Evolutionary conservation across 768 basidiomycete genomes (phyloP), one percentile per base, ranked within the genome.

Genomic region (Phylloporus rhodoxanthus): DNA sequence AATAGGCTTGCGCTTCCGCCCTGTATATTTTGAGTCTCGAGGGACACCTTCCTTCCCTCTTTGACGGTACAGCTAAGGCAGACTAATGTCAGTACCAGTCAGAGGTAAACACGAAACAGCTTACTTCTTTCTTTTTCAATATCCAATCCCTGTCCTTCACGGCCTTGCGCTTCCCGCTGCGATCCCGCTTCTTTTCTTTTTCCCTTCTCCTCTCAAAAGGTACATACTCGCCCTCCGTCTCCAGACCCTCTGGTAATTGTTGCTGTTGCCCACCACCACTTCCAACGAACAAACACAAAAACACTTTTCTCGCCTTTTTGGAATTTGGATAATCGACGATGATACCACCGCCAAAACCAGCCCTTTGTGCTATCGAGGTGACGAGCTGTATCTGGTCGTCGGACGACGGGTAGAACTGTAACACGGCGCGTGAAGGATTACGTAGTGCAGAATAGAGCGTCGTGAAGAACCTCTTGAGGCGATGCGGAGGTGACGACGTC

Each of bases 271-370:
- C 68, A 11, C 80, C 82, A 10, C 80, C 82, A 10, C 82, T 77
- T 26, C 95, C 96, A 4, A 96, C 90, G 66, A 90, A 90, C 48
- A 99, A 71, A 64, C 93, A 94, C 51, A 99, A 63, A 66, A 93
- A 99, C 50, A 97, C 86, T 70, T 98, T 99, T 61, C 79, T 82
- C 19, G 93, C 95, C 68, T 94, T 99, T 60, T 88, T 89, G 0
- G 91, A 94, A 69, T 97, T 96, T 1, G 95, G 94, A 65, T 92
- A 99, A 70, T 99, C 96, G 33, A 99, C 89, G 20, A 97, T 87
- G 30, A 99, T 69, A 52, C 96, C 96, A 46, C 96, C 96, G 4
- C 93, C 92, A 66, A 99, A 99, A 2, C 96, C 96, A 7, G 95
- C 92, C 59, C 83, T 86, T 62, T 92, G 91, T 3, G 96, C 96